Base-by-base conservation (phyloP, 306 rosid species). In the Rubus parviflorus region DNA sequence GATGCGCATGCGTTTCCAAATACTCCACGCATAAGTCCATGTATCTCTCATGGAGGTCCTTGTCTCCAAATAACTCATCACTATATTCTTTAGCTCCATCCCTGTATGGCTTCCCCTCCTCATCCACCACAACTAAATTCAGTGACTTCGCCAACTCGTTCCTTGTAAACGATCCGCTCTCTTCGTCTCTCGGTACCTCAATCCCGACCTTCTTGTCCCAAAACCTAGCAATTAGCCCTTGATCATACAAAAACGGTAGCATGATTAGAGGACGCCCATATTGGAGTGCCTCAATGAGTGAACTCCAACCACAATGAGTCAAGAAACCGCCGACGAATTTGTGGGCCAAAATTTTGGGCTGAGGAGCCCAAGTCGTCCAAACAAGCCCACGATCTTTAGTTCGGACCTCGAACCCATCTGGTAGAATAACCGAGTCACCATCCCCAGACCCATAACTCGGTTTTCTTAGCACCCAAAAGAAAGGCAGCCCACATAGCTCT, bases 231-330 rank as follows among this genome's bases (percentile, higher is more conserved):
- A 20, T 74, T 1, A 78, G 2, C 46, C 88, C 85, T 56, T 70
- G 81, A 51, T 84, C 85, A 8, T 40, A 46, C 0, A 47, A 63
- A 10, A 23, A 77, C 0, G 83, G 62, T 40, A 84, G 16, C 83
- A 81, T 3, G 8, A 84, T 30, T 13, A 81, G 47, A 7, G 72
- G 61, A 25, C 45, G 45, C 3, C 68, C 83, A 40, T 8, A 74
- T 1, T 63, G 74, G 0, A 84, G 37, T 25, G 48, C 83, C 38
- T 84, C 85, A 7, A 88, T 72, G 48, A 85, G 69, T 54, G 90
- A 88, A 75, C 92, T 84, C 80, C 84, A 86, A 49, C 92, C 88
- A 56, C 84, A 81, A 20, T 90, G 94, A 67, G 82, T 86, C 83
- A 87, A 68, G 73, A 84, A 86, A 12, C 89, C 92, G 2, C 87